phyloP scores from a whole-genome alignment of 371 early-diverging fungal species.

The Apophysomyces elegans region DNA sequence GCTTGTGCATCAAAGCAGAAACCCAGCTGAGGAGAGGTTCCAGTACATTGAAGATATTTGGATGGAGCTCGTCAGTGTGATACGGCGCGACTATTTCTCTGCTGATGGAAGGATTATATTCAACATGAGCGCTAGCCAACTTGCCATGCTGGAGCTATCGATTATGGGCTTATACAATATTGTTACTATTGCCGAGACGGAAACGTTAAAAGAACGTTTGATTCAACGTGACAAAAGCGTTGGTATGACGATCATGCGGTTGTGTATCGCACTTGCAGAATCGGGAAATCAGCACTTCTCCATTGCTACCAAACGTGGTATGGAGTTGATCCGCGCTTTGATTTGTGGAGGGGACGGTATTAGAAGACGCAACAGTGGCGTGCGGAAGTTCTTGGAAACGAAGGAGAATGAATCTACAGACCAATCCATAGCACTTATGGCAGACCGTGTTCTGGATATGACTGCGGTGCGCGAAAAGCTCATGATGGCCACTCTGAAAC shows the following conservation, averaged over 20 bases:
- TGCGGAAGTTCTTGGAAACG: neutral
- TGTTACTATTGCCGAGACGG: slow-evolving; percentile 46
- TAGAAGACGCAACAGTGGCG: slow-evolving; percentile 26
- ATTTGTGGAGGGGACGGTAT: slow-evolving; percentile 45
- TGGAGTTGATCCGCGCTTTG: slow-evolving; percentile 47
- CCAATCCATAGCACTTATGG: slow-evolving; percentile 24
- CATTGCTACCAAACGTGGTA: slow-evolving; percentile 43
- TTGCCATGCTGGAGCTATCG: slow-evolving; percentile 58
- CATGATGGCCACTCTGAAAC: slow-evolving; percentile 49
- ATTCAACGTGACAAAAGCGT: slow-evolving; percentile 44
- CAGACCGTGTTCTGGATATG: slow-evolving; percentile 45
- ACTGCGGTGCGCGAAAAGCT: slow-evolving; percentile 41
- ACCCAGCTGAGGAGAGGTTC: slow-evolving; percentile 12
- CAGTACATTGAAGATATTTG: slow-evolving; percentile 33
- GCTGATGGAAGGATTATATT: slow-evolving; percentile 48
- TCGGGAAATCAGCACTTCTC: slow-evolving; percentile 49
- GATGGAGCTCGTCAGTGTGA: slow-evolving; percentile 41
- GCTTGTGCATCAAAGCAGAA: slow-evolving; percentile 30
- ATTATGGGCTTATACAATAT: slow-evolving; percentile 62
- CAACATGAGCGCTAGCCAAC: slow-evolving; percentile 52
- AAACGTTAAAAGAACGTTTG: slow-evolving; percentile 39
- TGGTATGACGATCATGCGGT: slow-evolving; percentile 50
- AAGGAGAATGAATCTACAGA: slow-evolving; percentile 23
- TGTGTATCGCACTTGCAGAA: slow-evolving; percentile 58
- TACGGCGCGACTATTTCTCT: slow-evolving; percentile 46